Evolutionary conservation across 202 grass and related monocot species (phyloP), one percentile per base, ranked within the genome.

Genomic region (Schoenoplectus tabernaemontani): DNA sequence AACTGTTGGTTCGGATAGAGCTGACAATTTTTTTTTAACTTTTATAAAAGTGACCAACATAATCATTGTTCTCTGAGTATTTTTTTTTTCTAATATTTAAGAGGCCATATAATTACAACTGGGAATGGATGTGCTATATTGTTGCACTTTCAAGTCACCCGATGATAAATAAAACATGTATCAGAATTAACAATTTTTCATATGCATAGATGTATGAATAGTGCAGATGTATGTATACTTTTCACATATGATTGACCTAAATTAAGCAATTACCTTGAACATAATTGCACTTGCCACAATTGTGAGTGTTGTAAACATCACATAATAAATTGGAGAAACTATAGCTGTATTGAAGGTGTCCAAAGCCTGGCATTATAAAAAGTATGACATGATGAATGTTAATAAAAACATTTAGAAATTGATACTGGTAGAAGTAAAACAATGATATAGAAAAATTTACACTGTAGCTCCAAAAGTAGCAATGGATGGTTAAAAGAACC

Each of bases 231-330:
- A 26, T 8, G 41, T 22, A 72, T 23, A n/a, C n/a, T 22, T 3
- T 19, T 53, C 46, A 33, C 3, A 53, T 53, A n/a, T 51, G 44
- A 74, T 33, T 15, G 53, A 74, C 16, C 24, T n/a, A 74, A 53
- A 34, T 32, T 50, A 51, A 50, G 13, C 43, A 48, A 73, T 75
- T 86, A 99, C 96, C 96, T 99, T 96, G 83, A 99, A 99, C 96
- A 99, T 99, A 83, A 99, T 99, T 72, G 86, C 85, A 85, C 88
- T 99, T 4, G 96, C 92, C 69, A 91, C 69, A 88, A 99, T 96
- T 80, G 96, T 91, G 19, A 99, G 88, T 54, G 90, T 95, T 0
- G 96, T 99, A 64, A 99, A 96, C 92, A 96, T 92, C 44, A 96
- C 92, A 84, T 99, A 99, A 70, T 96, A 99, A 75, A 99, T 89